Evolutionary conservation across 169 alveolate genomes (phyloP).

Genomic region (Eimeria necatrix): DNA sequence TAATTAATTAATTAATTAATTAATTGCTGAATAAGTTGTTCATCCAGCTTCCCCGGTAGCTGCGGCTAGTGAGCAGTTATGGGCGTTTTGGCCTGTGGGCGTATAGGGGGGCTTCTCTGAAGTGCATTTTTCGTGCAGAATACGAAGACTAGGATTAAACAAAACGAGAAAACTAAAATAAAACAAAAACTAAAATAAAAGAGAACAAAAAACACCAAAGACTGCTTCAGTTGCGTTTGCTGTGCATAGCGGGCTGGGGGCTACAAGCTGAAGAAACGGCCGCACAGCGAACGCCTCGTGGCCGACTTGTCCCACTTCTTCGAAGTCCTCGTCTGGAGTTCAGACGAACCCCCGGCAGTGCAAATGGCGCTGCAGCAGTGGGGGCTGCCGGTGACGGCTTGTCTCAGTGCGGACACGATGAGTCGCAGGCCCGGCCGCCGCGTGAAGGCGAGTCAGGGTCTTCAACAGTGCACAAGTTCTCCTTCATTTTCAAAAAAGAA

Average conservation of each 20-base stretch:
- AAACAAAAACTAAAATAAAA: too few species aligned
- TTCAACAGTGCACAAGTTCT: too few species aligned
- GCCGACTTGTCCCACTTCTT: slow-evolving; percentile 92
- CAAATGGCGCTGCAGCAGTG: slow-evolving; percentile 92
- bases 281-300: slow-evolving; percentile 94
- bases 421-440: slow-evolving; percentile 86
- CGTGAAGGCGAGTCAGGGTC: slow-evolving; percentile 76
- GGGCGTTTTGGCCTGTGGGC: too few species aligned
- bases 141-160: neutral
- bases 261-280: slow-evolving; percentile 95
- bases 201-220: too few species aligned
- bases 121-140: neutral
- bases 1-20: too few species aligned
- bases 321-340: slow-evolving; percentile 97
- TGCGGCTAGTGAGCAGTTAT: too few species aligned
- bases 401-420: slow-evolving; percentile 92
- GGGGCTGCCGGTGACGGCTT: slow-evolving; percentile 95
- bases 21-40: too few species aligned
- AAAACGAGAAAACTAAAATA: neutral
- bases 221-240: neutral
- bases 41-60: too few species aligned
- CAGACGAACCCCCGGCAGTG: slow-evolving; percentile 93
- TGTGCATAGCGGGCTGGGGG: slow-evolving; percentile 83
- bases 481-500: too few species aligned
- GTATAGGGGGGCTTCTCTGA: too few species aligned